Conservation (phyloP, 2,329 filamentous ascomycete genomes). For the Coniochaeta sp. region DNA sequence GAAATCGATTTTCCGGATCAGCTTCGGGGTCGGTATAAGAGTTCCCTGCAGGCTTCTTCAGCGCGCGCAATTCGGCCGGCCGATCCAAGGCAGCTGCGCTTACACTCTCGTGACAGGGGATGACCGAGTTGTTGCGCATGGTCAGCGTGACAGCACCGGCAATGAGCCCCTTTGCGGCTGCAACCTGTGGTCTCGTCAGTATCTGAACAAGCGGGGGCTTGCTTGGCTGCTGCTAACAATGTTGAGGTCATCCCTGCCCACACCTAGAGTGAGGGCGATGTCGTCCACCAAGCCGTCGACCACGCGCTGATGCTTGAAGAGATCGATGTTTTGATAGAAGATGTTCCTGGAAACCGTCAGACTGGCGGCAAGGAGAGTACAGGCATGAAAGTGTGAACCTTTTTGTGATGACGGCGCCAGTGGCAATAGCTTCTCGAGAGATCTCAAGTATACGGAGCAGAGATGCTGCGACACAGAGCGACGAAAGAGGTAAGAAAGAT, state of each 20-base stretch:
- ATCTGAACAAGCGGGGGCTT: not conserved
- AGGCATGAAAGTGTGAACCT: constrained; percentile 39
- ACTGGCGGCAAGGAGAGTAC: constrained; percentile 7
- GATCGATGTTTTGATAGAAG: constrained; percentile 67
- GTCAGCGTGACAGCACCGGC: constrained; percentile 46
- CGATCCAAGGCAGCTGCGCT: constrained; percentile 1
- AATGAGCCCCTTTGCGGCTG: constrained; percentile 66
- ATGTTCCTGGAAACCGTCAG: constrained; percentile 53
- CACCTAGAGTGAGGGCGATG: constrained; percentile 60
- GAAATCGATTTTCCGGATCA: constrained; percentile 44
- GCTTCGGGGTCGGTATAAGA: constrained; percentile 48
- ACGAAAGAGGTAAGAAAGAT: not conserved
- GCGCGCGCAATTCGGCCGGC: not conserved
- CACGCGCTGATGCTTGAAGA: constrained; percentile 61
- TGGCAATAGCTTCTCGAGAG: constrained; percentile 50
- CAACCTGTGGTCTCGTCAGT: constrained; percentile 42
- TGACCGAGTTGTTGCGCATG: constrained; percentile 18
- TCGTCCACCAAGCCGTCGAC: constrained; percentile 71
- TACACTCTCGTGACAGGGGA: constrained; percentile 24
- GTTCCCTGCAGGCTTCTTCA: constrained; percentile 41
- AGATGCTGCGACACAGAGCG: constrained; percentile 33
- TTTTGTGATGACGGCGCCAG: constrained; percentile 51
- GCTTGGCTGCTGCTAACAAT: constrained; percentile 42
- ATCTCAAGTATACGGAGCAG: constrained; percentile 52
- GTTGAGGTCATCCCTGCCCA: constrained; percentile 59